Evolutionary conservation across 2,329 filamentous ascomycete species (phyloP).

Genomic region (Colletotrichum simmondsii): DNA sequence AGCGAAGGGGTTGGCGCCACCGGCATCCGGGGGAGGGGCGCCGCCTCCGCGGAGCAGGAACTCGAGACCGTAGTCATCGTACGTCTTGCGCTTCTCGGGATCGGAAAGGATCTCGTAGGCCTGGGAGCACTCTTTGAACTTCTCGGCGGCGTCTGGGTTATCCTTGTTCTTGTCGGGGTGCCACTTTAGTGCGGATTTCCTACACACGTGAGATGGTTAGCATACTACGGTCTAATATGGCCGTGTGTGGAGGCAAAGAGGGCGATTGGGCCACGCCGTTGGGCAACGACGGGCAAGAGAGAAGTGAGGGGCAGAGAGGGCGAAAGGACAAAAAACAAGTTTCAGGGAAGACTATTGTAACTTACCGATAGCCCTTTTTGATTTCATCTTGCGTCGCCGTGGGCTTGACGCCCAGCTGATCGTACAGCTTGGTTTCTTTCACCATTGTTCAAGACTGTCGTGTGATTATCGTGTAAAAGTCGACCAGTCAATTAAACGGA

Average conservation of each 20-base stretch:
- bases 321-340: not conserved
- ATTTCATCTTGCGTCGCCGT: slow-evolving; percentile 91
- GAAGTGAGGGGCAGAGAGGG: slow-evolving; percentile 4
- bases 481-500: slow-evolving; percentile 5
- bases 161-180: slow-evolving; percentile 99
- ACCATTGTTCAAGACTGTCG: slow-evolving; percentile 74
- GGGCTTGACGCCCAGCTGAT: slow-evolving; percentile 82
- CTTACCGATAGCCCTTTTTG: slow-evolving; percentile 93
- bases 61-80: slow-evolving; percentile 94
- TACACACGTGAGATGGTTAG: slow-evolving; percentile 54
- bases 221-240: slow-evolving; percentile 5
- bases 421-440: slow-evolving; percentile 95
- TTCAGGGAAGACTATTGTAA: slow-evolving; percentile 28
- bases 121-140: slow-evolving; percentile 98
- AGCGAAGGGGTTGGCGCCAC: slow-evolving; percentile 70
- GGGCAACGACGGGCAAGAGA: slow-evolving; percentile 1
- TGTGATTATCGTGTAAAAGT: slow-evolving; percentile 2
- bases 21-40: slow-evolving; percentile 70
- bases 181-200: slow-evolving; percentile 89
- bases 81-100: slow-evolving; percentile 94
- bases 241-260: not conserved
- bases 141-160: slow-evolving; percentile 85
- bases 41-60: slow-evolving; percentile 86
- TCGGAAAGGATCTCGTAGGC: slow-evolving; percentile 98
- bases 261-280: slow-evolving; percentile 11